phyloP scores from a whole-genome alignment of 2,329 filamentous ascomycete genomes.

The Diaporthe ilicicola region DNA sequence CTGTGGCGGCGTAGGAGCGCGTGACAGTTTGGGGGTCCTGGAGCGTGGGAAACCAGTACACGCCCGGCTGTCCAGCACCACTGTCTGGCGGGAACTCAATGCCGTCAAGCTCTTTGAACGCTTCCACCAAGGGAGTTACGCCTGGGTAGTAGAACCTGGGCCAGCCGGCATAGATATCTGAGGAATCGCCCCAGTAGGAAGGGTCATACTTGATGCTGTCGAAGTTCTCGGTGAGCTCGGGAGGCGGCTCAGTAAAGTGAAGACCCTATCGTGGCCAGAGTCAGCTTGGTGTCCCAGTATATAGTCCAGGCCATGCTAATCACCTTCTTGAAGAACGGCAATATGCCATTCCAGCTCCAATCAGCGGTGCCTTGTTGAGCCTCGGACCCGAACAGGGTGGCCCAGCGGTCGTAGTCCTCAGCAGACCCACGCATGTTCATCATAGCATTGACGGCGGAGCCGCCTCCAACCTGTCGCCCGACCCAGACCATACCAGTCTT shows the following conservation, averaged over 20 bases:
- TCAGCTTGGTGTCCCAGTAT: not conserved
- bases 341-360: slow-evolving; percentile 44
- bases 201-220: slow-evolving; percentile 45
- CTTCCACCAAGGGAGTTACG: slow-evolving; percentile 43
- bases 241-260: slow-evolving; percentile 38
- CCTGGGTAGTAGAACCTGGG: slow-evolving; percentile 49
- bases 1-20: slow-evolving; percentile 50
- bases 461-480: slow-evolving; percentile 47
- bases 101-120: slow-evolving; percentile 48
- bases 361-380: slow-evolving; percentile 33
- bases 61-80: slow-evolving; percentile 48
- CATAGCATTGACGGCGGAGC: slow-evolving; percentile 48
- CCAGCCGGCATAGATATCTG: slow-evolving; percentile 48
- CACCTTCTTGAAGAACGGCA: slow-evolving; percentile 46
- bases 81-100: slow-evolving; percentile 50
- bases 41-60: slow-evolving; percentile 53
- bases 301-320: no score
- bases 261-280: slow-evolving; percentile 16
- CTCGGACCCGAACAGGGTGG: slow-evolving; percentile 39
- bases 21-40: slow-evolving; percentile 47
- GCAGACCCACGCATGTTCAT: slow-evolving; percentile 44
- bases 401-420: slow-evolving; percentile 47
- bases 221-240: slow-evolving; percentile 35
- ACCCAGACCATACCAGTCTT: slow-evolving; percentile 37
- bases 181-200: slow-evolving; percentile 48